Evolutionary conservation across 2,329 filamentous ascomycete species (phyloP).

Genomic region (Diatrype stigma): DNA sequence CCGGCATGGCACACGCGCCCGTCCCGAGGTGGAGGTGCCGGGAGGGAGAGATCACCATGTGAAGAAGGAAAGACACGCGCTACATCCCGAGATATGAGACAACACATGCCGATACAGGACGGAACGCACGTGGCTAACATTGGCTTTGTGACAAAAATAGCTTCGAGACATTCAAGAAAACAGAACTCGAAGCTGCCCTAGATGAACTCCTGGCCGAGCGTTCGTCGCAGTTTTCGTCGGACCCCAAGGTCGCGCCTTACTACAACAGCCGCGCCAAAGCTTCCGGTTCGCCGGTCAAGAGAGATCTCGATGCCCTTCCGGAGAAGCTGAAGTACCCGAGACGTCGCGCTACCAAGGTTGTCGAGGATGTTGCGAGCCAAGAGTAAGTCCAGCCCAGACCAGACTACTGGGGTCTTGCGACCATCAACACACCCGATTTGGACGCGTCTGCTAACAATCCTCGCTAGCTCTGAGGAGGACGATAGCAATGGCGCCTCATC

Average conservation of each 20-base stretch:
- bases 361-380: constrained; percentile 65
- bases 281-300: constrained; percentile 48
- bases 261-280: constrained; percentile 64
- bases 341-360: constrained; percentile 35
- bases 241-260: constrained; percentile 68
- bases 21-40: neutral
- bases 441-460: constrained; percentile 54
- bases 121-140: constrained; percentile 18
- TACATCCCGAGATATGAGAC: constrained; percentile 11
- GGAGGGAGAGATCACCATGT: neutral
- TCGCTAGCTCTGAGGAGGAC: constrained; percentile 31
- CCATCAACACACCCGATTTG: constrained; percentile 63
- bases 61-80: constrained; percentile 8
- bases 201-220: constrained; percentile 71
- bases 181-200: constrained; percentile 71
- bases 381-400: constrained; percentile 68
- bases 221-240: constrained; percentile 57
- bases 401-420: constrained; percentile 55
- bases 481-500: constrained; percentile 33
- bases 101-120: neutral
- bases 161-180: constrained; percentile 68
- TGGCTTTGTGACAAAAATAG: constrained; percentile 40
- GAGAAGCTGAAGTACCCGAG: constrained; percentile 21
- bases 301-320: constrained; percentile 18
- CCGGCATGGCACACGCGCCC: neutral